phyloP scores from a whole-genome alignment of 176 grass and related monocot genomes.

The Avena insularis region DNA sequence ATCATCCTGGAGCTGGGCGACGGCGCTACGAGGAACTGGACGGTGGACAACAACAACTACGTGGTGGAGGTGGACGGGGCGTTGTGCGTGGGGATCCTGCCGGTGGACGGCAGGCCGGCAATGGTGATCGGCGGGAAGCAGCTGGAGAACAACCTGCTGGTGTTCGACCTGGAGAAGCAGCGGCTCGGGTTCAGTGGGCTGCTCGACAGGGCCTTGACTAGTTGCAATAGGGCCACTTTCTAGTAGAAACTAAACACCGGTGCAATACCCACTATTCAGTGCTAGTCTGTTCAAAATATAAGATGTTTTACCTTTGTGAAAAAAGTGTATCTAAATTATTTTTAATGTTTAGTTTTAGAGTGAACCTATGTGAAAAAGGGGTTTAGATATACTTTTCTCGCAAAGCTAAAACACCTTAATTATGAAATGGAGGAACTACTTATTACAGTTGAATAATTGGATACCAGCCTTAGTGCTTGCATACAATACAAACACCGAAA shows the following conservation, averaged over 20 bases:
- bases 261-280: background rate
- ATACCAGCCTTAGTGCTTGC: no score
- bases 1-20: constrained; percentile 47
- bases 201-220: constrained; percentile 35
- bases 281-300: no score
- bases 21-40: constrained; percentile 52
- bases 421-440: no score
- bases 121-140: constrained; percentile 56
- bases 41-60: constrained; percentile 52
- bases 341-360: no score
- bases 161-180: constrained; percentile 55
- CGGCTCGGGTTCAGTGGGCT: constrained; percentile 45
- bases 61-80: constrained; percentile 21
- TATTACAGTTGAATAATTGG: no score
- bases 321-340: no score
- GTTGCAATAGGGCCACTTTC: constrained; percentile 39
- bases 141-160: constrained; percentile 60
- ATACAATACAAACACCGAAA: no score
- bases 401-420: no score
- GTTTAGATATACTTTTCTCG: no score
- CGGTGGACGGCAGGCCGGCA: constrained; percentile 27
- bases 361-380: no score
- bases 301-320: no score
- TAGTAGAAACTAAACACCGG: background rate
- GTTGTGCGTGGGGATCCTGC: constrained; percentile 49